Base-by-base conservation (phyloP, 768 basidiomycete species). In the Agrocybe praecox region DNA sequence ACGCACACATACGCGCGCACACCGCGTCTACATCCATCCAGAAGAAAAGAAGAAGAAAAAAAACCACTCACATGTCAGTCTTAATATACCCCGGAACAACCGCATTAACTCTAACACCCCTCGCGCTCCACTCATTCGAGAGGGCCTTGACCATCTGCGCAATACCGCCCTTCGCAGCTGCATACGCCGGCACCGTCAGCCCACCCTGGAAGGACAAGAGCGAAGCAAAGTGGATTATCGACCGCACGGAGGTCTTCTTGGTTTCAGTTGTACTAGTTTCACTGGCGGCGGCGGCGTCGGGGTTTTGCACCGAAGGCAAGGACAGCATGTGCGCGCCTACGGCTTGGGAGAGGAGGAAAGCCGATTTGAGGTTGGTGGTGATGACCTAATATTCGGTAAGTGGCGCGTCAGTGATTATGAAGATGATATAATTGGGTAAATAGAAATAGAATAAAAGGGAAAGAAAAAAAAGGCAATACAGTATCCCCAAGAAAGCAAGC, bases 101-200 rank as follows among this genome's bases (percentile, higher is more conserved):
- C 21, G 82, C 89, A 67, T 96, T 95, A 17, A 96, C 92, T 70
- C 94, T 89, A 51, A 96, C 85, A 62, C 92, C 93, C 64, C 91
- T 83, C 65, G 82, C 80, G 58, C 90, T 89, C 94, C 95, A 97
- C 70, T 96, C 95, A 71, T 97, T 97, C 65, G 89, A 87, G 65
- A 96, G 83, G 2, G 94, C 89, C 73, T 95, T 95, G 23, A 93
- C 92, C 63, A 93, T 77, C 67, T 89, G 89, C 10, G 90, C 90
- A 29, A 93, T 77, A 18, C 91, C 92, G 54, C 93, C 93, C 70
- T 96, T 96, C 9, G 95, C 90, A 3, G 95, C 86, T 2, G 94
- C 92, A 67, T 96, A 96, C 11, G 95, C 95, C 18, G 94, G 93
- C 40, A 96, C 93, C 76, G 72, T 91, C 70, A 70, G 77, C 23